Evolutionary conservation across 2,329 filamentous ascomycete genomes (phyloP), one percentile per base, ranked within the genome.

Genomic region (Sarocladiaceae sp.): DNA sequence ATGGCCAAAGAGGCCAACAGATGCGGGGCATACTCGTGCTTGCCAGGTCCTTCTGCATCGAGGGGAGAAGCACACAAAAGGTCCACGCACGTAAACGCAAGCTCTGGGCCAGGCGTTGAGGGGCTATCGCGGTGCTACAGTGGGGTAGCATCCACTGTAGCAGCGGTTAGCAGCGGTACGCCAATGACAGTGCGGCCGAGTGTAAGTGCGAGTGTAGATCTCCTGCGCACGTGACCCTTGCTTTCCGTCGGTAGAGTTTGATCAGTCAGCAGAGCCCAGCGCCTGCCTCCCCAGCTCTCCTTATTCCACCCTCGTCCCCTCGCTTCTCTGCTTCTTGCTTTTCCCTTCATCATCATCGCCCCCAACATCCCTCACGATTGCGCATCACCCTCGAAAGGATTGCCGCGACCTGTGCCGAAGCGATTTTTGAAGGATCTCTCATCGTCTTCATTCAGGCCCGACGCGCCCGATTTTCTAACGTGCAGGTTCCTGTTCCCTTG

Each of bases 1-100:
- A 50, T 55, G 40, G 29, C 29, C 40, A 13, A 19, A 43, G 40
- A 43, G 40, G 18, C 27, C 40, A 23, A 27, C 40, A 58, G 57
- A 63, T 70, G 69, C 68, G 69, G 69, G 69, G 69, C 69, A 72
- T 71, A n/a, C n/a, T n/a, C n/a, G n/a, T n/a, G 54, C 52, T 56
- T 53, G 37, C 29, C n/a, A 18, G 29, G 51, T 50, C 48, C 48
- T 47, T 47, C 46, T 50, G 27, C 45, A 50, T 51, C 45, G 37
- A 45, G 46, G 23, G 37, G 29, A 23, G 27, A 19, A 40, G 35
- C 37, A 24, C 19, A 16, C 37, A 41, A 24, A 41, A 41, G 37
- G 26, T 18, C 37, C 37, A 21, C 37, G 23, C 37, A 41, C 37
- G 18, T n/a, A 29, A 6, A 15, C 23, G 23, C 20, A 13, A 15